A percentile compares a stretch with the other conserved stretches of the same genome.
Conservation (phyloP, 768 basidiomycete species). For the Tephrocybe sp. region DNA sequence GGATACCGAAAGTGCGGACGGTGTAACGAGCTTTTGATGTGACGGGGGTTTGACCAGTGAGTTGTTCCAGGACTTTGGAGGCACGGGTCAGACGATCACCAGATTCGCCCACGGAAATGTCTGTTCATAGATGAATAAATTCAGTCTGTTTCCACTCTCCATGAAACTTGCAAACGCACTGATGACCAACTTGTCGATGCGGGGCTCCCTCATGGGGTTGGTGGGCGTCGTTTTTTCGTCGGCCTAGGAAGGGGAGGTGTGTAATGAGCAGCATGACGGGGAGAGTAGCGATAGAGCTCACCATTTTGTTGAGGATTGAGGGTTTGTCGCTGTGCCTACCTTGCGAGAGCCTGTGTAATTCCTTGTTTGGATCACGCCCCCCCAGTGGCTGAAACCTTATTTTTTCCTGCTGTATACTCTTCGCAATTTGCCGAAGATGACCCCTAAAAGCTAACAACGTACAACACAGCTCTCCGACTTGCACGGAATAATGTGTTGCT, state of each 20-base stretch:
- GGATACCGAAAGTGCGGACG: conserved; percentile 97
- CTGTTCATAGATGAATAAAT: conserved; percentile 35
- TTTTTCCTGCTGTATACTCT: conserved; percentile 30
- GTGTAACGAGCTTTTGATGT: conserved; percentile 99
- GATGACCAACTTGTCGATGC: conserved; percentile 98
- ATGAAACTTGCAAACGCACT: conserved; percentile 60
- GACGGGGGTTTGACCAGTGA: conserved; percentile 98
- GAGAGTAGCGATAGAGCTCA: conserved; percentile 22
- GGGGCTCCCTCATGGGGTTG: conserved; percentile 95
- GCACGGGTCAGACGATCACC: conserved; percentile 98
- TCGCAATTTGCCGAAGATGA: conserved; percentile 25
- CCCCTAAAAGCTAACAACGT: conserved; percentile 3
- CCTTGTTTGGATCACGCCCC: conserved; percentile 26
- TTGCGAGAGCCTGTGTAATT: conserved; percentile 24
- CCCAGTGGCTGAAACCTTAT: conserved; percentile 44
- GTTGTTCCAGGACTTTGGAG: conserved; percentile 98
- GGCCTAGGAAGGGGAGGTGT: conserved; percentile 47
- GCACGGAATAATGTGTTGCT: no score
- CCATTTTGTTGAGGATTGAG: conserved; percentile 40
- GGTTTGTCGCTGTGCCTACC: conserved; percentile 38
- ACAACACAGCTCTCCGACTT: not conserved
- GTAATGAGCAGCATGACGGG: conserved; percentile 8
- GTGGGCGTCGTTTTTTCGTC: conserved; percentile 85
- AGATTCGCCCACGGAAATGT: conserved; percentile 99
- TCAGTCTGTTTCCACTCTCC: conserved; percentile 3